Conservation (phyloP, 2,329 filamentous ascomycete species). For the Stylonectria norvegica region DNA sequence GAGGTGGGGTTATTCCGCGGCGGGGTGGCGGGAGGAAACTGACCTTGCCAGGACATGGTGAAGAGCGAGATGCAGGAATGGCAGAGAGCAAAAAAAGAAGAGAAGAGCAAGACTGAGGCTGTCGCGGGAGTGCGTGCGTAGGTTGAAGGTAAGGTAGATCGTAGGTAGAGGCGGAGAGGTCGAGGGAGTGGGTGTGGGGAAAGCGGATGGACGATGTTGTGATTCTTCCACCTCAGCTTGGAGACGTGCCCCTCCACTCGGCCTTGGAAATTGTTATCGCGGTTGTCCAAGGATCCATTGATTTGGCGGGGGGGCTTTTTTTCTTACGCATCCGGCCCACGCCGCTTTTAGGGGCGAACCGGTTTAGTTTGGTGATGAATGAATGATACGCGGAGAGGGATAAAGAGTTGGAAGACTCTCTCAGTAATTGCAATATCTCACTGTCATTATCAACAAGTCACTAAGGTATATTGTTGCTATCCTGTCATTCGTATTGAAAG, state of each 20-base stretch:
- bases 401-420: no score
- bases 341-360: no score
- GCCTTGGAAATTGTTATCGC: constrained; percentile 11
- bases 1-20: constrained; percentile 28
- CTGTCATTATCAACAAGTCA: no score
- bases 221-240: no score
- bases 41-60: constrained; percentile 75
- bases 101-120: background rate
- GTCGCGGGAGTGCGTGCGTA: background rate
- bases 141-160: constrained; percentile 1
- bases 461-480: no score
- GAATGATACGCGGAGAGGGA: no score
- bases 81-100: constrained; percentile 1
- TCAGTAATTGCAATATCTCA: no score
- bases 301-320: no score
- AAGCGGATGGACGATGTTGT: constrained; percentile 13
- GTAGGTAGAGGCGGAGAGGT: constrained; percentile 5
- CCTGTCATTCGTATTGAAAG: no score
- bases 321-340: no score
- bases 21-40: constrained; percentile 24
- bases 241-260: constrained; percentile 11
- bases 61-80: constrained; percentile 7
- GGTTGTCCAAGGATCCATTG: constrained; percentile 2
- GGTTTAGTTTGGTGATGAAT: no score
- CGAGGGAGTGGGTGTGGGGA: constrained; percentile 14